Conservation (phyloP, 257 asterid species). For the Linderniella brevidens region DNA sequence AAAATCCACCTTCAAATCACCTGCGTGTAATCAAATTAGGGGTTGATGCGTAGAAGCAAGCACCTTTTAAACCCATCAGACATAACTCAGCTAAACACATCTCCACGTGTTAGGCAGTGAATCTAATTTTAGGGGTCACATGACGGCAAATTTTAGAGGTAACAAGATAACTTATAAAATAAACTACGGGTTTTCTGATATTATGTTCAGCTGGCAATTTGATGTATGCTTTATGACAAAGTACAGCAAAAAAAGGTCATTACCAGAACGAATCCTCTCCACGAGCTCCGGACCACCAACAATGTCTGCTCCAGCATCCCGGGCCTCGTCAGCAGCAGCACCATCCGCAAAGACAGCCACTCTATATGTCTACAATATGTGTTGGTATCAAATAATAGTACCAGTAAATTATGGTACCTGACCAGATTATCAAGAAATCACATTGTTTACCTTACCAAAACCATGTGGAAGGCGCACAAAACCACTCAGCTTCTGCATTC, state of each 20-base stretch:
- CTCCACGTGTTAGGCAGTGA: no score
- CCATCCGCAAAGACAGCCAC: conserved; percentile 98
- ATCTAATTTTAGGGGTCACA: no score
- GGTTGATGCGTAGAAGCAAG: conserved; percentile 1
- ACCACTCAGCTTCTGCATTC: conserved; percentile 68
- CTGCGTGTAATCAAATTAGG: conserved; percentile 27
- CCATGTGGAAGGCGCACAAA: conserved; percentile 85
- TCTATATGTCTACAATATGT: conserved; percentile 36
- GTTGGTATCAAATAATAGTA: conserved; percentile 15
- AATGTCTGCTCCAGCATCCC: conserved; percentile 83
- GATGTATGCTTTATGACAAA: background rate
- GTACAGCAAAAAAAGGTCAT: conserved; percentile 1
- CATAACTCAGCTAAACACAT: no score
- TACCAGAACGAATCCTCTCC: conserved; percentile 58
- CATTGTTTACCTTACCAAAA: conserved; percentile 60
- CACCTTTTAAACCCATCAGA: no score
- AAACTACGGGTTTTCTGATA: no score
- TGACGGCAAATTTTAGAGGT: no score
- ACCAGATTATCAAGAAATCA: conserved; percentile 6
- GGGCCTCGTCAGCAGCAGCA: conserved; percentile 90
- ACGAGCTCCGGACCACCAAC: conserved; percentile 93
- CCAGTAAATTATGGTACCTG: conserved; percentile 8
- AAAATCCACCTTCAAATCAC: conserved; percentile 55
- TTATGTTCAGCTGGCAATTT: no score
- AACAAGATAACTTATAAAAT: no score